Evolutionary conservation across 2,329 filamentous ascomycete genomes (phyloP).

Genomic region (Aspergillus fumigatus): DNA sequence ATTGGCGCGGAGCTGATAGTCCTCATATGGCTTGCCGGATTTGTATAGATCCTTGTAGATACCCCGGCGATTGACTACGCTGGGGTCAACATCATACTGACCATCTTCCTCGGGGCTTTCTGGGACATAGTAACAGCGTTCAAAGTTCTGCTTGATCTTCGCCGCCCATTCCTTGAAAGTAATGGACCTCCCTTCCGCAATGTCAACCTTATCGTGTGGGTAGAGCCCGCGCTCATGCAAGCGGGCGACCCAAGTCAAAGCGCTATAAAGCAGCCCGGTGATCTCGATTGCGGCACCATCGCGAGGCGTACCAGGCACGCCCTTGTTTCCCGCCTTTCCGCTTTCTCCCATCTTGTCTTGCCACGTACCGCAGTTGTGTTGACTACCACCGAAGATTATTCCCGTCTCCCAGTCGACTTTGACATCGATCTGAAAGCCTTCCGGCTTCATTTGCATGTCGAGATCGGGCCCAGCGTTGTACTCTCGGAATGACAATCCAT

Average conservation of each 20-base stretch:
- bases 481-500: conserved; percentile 86
- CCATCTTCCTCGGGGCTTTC: conserved; percentile 62
- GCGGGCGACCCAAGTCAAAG: conserved; percentile 70
- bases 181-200: conserved; percentile 57
- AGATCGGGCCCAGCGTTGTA: conserved; percentile 86
- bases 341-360: conserved; percentile 99
- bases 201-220: conserved; percentile 67
- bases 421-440: conserved; percentile 89
- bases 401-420: conserved; percentile 88
- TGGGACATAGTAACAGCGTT: conserved; percentile 87
- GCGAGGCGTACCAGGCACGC: conserved; percentile 89
- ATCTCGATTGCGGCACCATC: conserved; percentile 96
- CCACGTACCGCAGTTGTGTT: conserved; percentile 95
- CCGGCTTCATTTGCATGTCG: conserved; percentile 86
- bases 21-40: conserved; percentile 92
- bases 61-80: conserved; percentile 79
- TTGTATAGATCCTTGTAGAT: conserved; percentile 98
- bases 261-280: conserved; percentile 87
- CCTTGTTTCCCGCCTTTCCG: conserved; percentile 82
- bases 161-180: conserved; percentile 74
- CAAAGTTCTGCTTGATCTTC: conserved; percentile 79
- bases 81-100: conserved; percentile 74
- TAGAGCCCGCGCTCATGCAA: conserved; percentile 67
- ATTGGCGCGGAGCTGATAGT: conserved; percentile 93
- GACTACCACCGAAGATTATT: conserved; percentile 89